Evolutionary conservation across 1,284 basidiomycete genomes (phyloP).

Genomic region (Schizophyllum amplum): DNA sequence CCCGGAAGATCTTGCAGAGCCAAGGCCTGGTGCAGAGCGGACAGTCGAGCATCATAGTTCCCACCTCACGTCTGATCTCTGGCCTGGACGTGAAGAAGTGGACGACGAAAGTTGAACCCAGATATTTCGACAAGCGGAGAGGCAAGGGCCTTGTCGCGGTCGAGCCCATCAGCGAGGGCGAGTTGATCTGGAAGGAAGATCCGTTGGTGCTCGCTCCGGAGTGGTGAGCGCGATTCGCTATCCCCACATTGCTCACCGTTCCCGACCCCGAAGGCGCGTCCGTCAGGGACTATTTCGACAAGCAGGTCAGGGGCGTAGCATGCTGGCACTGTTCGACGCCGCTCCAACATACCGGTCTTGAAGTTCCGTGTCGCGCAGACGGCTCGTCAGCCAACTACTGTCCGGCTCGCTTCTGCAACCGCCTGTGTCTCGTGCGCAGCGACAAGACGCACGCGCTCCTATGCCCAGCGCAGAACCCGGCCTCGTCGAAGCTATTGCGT

Average conservation of each 20-base stretch:
- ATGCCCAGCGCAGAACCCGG: constrained; percentile 70
- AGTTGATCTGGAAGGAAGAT: constrained; percentile 79
- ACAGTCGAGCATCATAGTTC: constrained; percentile 22
- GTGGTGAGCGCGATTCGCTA: constrained; percentile 37
- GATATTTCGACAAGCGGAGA: constrained; percentile 62
- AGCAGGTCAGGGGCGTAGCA: constrained; percentile 46
- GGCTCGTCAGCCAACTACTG: constrained; percentile 27
- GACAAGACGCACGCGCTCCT: constrained; percentile 63
- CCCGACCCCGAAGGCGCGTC: constrained; percentile 4
- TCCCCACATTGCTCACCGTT: not conserved
- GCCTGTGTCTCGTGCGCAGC: constrained; percentile 60
- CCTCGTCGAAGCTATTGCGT: constrained; percentile 48
- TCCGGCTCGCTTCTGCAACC: constrained; percentile 69
- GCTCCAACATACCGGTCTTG: constrained; percentile 25
- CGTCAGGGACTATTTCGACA: constrained; percentile 62
- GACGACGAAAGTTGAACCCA: constrained; percentile 59
- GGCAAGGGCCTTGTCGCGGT: constrained; percentile 81
- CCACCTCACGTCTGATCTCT: constrained; percentile 61
- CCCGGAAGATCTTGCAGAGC: constrained; percentile 58
- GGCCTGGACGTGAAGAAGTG: constrained; percentile 54
- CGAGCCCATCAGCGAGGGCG: constrained; percentile 58
- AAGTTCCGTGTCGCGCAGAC: constrained; percentile 20
- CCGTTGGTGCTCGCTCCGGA: constrained; percentile 65
- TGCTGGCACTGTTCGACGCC: constrained; percentile 66
- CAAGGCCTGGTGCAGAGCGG: constrained; percentile 1